These are phyloP conservation scores for Fusarium praegraminearum DNA, from an alignment of 2,329 filamentous ascomycete species.

Conservation along the genomic window DNA sequence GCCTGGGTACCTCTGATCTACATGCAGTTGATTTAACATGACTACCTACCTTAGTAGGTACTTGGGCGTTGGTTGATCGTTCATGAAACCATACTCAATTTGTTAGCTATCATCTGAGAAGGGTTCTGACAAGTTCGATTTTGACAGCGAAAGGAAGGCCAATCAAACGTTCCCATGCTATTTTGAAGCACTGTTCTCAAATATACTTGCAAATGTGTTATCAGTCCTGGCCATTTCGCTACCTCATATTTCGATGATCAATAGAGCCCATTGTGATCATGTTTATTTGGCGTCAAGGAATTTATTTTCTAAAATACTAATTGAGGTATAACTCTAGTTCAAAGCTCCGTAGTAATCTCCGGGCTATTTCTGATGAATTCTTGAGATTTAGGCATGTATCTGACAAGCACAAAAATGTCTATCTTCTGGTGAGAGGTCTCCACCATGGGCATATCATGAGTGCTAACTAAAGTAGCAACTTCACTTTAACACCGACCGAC, in stretches of 20 bases:
- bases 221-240: too few species aligned
- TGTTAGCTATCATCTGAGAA: background rate
- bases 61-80: background rate
- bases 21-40: background rate
- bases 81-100: background rate
- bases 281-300: background rate
- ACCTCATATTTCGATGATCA: background rate
- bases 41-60: too few species aligned
- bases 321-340: background rate
- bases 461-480: slow-evolving; percentile 12
- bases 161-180: too few species aligned
- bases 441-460: slow-evolving; percentile 33
- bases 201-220: background rate
- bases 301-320: background rate
- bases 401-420: background rate
- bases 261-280: background rate
- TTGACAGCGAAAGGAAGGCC: too few species aligned
- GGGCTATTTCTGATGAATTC: background rate
- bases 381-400: background rate
- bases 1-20: background rate
- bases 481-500: slow-evolving; percentile 1
- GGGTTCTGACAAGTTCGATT: background rate
- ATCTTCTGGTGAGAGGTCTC: slow-evolving; percentile 9
- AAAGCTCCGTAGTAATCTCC: too few species aligned
- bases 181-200: background rate